Conservation (phyloP, 768 basidiomycete species). For the Lentinula sp. region DNA sequence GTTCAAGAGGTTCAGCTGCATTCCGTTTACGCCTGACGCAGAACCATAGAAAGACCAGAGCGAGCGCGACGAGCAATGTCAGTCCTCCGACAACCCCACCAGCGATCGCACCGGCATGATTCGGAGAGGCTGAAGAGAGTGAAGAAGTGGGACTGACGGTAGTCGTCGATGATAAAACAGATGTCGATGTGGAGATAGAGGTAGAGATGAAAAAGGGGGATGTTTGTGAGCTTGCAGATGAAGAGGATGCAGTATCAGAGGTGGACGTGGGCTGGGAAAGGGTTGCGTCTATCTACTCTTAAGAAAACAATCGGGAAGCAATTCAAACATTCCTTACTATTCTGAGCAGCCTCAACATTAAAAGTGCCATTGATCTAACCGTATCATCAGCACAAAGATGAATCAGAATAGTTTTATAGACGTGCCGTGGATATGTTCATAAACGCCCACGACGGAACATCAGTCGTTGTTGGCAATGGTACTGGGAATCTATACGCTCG, state of each 20-base stretch:
- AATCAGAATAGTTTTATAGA: slow-evolving; percentile 4
- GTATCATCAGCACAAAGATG: not conserved
- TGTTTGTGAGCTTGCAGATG: not conserved
- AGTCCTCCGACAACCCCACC: slow-evolving; percentile 56
- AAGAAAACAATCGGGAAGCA: not conserved
- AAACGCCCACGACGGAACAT: slow-evolving; percentile 54
- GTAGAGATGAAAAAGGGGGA: slow-evolving; percentile 9
- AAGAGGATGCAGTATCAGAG: not conserved
- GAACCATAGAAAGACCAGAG: slow-evolving; percentile 33
- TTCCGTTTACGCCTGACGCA: slow-evolving; percentile 15
- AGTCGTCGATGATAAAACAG: slow-evolving; percentile 2
- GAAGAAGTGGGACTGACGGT: not conserved
- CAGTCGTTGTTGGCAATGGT: slow-evolving; percentile 32
- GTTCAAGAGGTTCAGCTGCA: not conserved
- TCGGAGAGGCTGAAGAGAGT: slow-evolving; percentile 8
- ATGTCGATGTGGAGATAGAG: slow-evolving; percentile 6
- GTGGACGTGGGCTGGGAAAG: not conserved
- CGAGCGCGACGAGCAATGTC: slow-evolving; percentile 33
- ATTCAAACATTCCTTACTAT: not conserved
- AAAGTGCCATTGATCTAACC: not conserved
- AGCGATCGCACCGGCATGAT: slow-evolving; percentile 51
- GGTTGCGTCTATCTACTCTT: not conserved
- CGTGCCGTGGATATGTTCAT: slow-evolving; percentile 37
- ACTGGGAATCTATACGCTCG: slow-evolving; percentile 33
- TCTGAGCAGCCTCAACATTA: not conserved